Conservation (phyloP, 768 basidiomycete genomes). For the Amanita thiersii region DNA sequence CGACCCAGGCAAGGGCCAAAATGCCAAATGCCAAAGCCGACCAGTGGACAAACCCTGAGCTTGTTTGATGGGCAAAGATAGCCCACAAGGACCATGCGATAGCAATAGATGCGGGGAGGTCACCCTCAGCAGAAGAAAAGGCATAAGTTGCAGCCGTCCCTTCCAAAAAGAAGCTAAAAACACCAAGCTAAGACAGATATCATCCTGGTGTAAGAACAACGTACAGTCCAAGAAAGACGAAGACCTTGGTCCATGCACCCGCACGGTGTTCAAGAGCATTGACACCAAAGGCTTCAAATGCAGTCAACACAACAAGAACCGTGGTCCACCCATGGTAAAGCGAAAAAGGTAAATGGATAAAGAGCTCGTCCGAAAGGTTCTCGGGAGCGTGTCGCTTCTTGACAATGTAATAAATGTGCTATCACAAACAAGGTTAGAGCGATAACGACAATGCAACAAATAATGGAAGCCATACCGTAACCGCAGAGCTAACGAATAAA, state of each 20-base stretch:
- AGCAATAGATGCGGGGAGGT: conserved; percentile 85
- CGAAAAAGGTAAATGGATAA: conserved; percentile 93
- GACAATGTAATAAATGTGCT: conserved; percentile 92
- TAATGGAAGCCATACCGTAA: conserved; percentile 30
- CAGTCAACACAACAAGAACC: conserved; percentile 72
- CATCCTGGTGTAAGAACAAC: conserved; percentile 18
- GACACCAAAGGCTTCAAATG: conserved; percentile 85
- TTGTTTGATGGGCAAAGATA: conserved; percentile 72
- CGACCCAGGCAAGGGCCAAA: conserved; percentile 75
- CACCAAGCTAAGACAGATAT: conserved; percentile 7
- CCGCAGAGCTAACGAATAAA: conserved; percentile 75
- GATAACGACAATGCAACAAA: conserved; percentile 14
- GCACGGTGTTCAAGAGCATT: conserved; percentile 55
- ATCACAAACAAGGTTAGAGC: conserved; percentile 18
- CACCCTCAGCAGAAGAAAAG: conserved; percentile 84
- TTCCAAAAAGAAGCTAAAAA: conserved; percentile 78
- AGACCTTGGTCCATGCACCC: conserved; percentile 89
- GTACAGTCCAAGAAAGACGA: conserved; percentile 87
- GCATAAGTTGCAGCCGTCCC: conserved; percentile 91
- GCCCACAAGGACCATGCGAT: conserved; percentile 93
- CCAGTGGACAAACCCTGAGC: conserved; percentile 84
- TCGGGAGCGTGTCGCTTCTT: conserved; percentile 77
- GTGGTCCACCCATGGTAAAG: conserved; percentile 94
- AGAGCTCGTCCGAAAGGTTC: conserved; percentile 68
- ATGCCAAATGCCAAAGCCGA: conserved; percentile 78